Evolutionary conservation across 2,329 filamentous ascomycete species (phyloP).

Genomic region (Zymoseptoria pseudotritici): DNA sequence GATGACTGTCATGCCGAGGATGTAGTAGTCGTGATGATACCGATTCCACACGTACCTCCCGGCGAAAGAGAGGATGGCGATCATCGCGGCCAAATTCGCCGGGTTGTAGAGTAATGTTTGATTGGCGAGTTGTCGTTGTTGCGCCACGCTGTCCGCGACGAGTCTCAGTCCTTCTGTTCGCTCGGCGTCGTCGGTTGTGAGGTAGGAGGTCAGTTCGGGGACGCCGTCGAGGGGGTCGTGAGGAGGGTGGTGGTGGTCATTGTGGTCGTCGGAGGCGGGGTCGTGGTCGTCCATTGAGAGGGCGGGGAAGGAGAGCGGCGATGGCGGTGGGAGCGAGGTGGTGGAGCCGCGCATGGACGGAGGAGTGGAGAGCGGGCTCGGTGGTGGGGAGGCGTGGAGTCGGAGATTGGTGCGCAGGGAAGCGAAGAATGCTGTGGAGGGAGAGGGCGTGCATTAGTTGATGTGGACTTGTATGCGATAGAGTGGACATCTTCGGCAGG

Average conservation of each 20-base stretch:
- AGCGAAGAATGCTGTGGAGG: slow-evolving; percentile 64
- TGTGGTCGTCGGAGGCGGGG: slow-evolving; percentile 5
- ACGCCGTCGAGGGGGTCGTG: slow-evolving; percentile 45
- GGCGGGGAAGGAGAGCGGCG: slow-evolving; percentile 33
- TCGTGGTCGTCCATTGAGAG: slow-evolving; percentile 18
- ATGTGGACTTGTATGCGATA: not conserved
- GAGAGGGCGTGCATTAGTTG: not conserved
- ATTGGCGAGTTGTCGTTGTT: slow-evolving; percentile 66
- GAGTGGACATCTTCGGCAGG: not conserved
- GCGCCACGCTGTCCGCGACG: slow-evolving; percentile 72
- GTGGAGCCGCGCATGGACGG: slow-evolving; percentile 44
- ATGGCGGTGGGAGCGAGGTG: slow-evolving; percentile 47
- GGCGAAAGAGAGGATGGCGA: slow-evolving; percentile 33
- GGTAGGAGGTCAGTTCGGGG: slow-evolving; percentile 57
- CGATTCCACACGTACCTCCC: slow-evolving; percentile 35
- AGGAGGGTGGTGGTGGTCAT: slow-evolving; percentile 12
- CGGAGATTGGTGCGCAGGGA: slow-evolving; percentile 75
- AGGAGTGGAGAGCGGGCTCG: slow-evolving; percentile 59
- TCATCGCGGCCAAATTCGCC: slow-evolving; percentile 36
- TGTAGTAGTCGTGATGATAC: slow-evolving; percentile 48
- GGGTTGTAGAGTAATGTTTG: slow-evolving; percentile 57
- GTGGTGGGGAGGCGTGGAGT: slow-evolving; percentile 49
- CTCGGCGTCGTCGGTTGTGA: slow-evolving; percentile 46
- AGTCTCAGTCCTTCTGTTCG: slow-evolving; percentile 62
- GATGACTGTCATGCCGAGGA: slow-evolving; percentile 51